Conservation (phyloP, 129 eudicot genomes). For the Gnaphalium uliginosum region DNA sequence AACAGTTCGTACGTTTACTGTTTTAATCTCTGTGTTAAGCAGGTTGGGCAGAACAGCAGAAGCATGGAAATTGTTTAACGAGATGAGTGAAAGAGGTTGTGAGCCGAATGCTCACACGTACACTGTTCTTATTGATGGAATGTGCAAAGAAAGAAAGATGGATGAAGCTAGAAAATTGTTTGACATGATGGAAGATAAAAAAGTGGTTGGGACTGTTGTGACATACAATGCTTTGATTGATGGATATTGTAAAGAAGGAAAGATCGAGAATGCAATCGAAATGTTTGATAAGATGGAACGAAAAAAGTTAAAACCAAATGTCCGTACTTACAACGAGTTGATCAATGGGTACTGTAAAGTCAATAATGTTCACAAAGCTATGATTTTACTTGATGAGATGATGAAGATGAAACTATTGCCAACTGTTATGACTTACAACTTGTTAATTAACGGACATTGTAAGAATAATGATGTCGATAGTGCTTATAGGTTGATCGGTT, state of each 20-base stretch:
- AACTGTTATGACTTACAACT: conserved; percentile 58
- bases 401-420: conserved; percentile 55
- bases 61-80: conserved; percentile 53
- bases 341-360: conserved; percentile 70
- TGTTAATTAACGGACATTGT: conserved; percentile 69
- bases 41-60: conserved; percentile 50
- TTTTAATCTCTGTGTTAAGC: conserved; percentile 67
- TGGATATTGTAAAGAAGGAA: conserved; percentile 74
- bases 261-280: conserved; percentile 57
- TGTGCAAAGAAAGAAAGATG: conserved; percentile 65
- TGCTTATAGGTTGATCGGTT: conserved; percentile 62
- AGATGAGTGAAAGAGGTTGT: conserved; percentile 61
- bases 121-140: conserved; percentile 70
- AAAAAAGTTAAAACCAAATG: conserved; percentile 55
- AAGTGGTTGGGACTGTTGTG: conserved; percentile 53
- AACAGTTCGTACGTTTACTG: conserved; percentile 73
- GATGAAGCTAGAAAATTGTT: conserved; percentile 57
- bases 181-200: conserved; percentile 46
- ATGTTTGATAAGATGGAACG: conserved; percentile 57
- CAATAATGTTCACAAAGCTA: conserved; percentile 61
- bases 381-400: conserved; percentile 72
- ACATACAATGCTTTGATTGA: conserved; percentile 77
- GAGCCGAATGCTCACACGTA: conserved; percentile 75
- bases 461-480: conserved; percentile 53
- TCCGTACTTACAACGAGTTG: conserved; percentile 78